Evolutionary conservation across 345 rosid genomes (phyloP).

Genomic region (Camelina neglecta): DNA sequence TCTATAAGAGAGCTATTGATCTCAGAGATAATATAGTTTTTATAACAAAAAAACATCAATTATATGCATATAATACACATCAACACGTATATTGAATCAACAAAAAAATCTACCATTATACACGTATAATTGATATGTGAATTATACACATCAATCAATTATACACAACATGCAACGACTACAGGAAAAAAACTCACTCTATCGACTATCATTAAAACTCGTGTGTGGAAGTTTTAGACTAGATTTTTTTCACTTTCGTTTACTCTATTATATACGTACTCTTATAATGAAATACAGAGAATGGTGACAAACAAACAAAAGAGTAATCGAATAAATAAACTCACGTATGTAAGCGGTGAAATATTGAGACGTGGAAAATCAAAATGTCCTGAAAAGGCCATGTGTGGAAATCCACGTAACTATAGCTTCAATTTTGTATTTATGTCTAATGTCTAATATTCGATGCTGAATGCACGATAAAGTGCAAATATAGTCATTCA

Average conservation of each 20-base stretch:
- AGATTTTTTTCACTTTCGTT: neutral
- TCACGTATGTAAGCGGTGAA: slow-evolving; percentile 2
- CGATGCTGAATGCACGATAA: neutral
- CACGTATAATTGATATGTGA: neutral
- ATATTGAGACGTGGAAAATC: slow-evolving; percentile 23
- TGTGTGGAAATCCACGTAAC: slow-evolving; percentile 18
- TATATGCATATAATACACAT: too few species aligned
- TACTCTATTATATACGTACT: neutral
- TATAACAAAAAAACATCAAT: neutral
- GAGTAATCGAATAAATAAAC: neutral
- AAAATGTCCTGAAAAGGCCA: slow-evolving; percentile 1
- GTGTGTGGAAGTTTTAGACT: neutral
- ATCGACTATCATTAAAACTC: neutral
- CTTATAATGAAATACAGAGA: slow-evolving; percentile 1
- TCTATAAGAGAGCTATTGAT: slow-evolving; percentile 15
- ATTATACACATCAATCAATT: neutral
- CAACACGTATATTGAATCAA: neutral
- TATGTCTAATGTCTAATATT: neutral
- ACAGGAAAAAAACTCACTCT: neutral
- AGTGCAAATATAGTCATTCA: too few species aligned
- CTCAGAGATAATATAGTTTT: slow-evolving; percentile 24
- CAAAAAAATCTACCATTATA: neutral
- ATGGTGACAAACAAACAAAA: slow-evolving; percentile 22
- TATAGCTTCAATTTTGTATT: neutral
- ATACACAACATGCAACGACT: neutral